A percentile compares a stretch with the other conserved stretches of the same genome.
Conservation (phyloP, 1,284 basidiomycete species). For the Anthracocystis walkeri region DNA sequence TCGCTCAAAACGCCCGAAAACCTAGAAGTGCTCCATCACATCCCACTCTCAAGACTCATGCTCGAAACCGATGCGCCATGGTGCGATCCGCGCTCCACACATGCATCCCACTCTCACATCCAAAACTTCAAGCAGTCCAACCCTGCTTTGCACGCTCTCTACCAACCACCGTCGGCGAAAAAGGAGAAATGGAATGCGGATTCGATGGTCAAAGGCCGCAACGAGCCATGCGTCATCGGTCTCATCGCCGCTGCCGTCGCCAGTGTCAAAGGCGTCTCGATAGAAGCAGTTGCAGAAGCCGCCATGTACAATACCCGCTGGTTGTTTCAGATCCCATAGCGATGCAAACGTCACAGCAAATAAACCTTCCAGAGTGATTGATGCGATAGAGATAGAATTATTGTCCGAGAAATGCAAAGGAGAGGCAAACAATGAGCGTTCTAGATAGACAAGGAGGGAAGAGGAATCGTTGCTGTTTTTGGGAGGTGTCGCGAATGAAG, state of each 20-base stretch:
- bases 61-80: conserved; percentile 79
- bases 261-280: conserved; percentile 73
- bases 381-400: conserved; percentile 18
- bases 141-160: conserved; percentile 72
- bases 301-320: conserved; percentile 57
- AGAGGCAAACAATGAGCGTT: conserved; percentile 5
- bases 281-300: conserved; percentile 74
- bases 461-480: not conserved
- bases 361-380: not conserved
- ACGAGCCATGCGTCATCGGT: conserved; percentile 81
- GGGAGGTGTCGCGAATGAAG: not conserved
- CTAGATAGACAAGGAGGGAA: conserved; percentile 3
- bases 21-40: conserved; percentile 75
- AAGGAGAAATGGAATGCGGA: conserved; percentile 77
- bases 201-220: conserved; percentile 82
- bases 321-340: conserved; percentile 47
- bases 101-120: conserved; percentile 78
- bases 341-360: not conserved
- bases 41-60: conserved; percentile 78
- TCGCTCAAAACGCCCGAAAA: conserved; percentile 84
- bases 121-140: conserved; percentile 71
- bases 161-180: conserved; percentile 75
- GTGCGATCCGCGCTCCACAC: conserved; percentile 82
- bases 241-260: conserved; percentile 83
- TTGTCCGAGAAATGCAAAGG: conserved; percentile 25